A percentile compares a stretch with the other conserved stretches of the same genome.
These are phyloP conservation scores for Pterothamnion heteromorphum DNA, from an alignment of 31 red algal genomes.

Conservation along the genomic window DNA sequence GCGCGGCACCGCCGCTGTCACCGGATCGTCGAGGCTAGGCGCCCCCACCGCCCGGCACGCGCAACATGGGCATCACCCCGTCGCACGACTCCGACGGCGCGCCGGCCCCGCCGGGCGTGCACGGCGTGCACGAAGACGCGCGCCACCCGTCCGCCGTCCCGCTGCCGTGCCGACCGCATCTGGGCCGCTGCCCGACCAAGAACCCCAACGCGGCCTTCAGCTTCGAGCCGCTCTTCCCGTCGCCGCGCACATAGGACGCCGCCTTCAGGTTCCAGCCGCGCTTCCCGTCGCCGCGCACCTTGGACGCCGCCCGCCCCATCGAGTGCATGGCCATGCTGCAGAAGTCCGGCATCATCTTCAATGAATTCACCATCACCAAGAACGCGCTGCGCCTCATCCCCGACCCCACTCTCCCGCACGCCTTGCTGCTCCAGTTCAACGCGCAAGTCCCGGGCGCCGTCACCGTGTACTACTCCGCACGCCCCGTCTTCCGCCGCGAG, in stretches of 20 bases:
- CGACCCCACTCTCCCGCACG: not conserved
- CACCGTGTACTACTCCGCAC: not conserved
- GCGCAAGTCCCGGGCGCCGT: not conserved
- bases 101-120: not conserved
- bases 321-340: not conserved
- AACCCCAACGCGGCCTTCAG: not conserved
- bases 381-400: not conserved
- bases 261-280: not conserved
- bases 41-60: no score
- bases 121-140: no score
- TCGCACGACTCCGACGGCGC: not conserved
- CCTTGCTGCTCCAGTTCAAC: not conserved
- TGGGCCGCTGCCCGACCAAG: no score
- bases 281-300: not conserved
- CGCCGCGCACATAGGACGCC: not conserved
- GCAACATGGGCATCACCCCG: not conserved
- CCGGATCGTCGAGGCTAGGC: no score
- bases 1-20: no score
- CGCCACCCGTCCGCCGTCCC: no score
- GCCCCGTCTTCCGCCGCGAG: not conserved
- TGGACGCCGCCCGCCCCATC: not conserved
- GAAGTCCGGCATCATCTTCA: not conserved
- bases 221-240: not conserved
- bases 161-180: no score
- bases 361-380: not conserved